Evolutionary conservation across 2,329 filamentous ascomycete genomes (phyloP), one percentile per base, ranked within the genome.

Genomic region (Aspergillus latus): DNA sequence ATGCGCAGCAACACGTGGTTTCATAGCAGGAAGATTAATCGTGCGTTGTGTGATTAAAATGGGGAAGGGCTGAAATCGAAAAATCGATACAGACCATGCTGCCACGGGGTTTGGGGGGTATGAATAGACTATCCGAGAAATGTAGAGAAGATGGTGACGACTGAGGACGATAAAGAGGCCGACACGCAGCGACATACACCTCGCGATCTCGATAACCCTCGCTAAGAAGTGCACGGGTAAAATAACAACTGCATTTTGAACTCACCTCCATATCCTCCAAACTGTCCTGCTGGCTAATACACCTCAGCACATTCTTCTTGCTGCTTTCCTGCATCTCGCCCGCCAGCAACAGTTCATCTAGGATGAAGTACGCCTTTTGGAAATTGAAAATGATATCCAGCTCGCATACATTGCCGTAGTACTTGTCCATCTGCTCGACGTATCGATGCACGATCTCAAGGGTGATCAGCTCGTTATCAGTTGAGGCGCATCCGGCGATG

Each of bases 361-460:
- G 85, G 66, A 99, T 99, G 77, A 97, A 99, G 77, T 99, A 99
- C 58, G 94, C 94, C 77, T 99, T 99, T 67, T 96, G 96, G 76
- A 99, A 99, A 74, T 96, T 97, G 84, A 99, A 99, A 75, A 99
- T 99, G 77, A 97, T 97, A 75, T 97, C 92, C 63, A 99, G 85
- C 80, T 99, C 94, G 86, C 94, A 99, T 58, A 99, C 94, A 75
- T 99, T 99, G 76, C 94, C 94, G 76, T 97, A 99, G 81, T 99
- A 99, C 76, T 99, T 99, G 83, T 99, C 94, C 94, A 99, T 99
- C 79, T 99, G 94, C 77, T 99, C 94, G 72, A 99, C 94, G 74
- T 99, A 99, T 77, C 94, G 91, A 76, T 99, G 94, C 69, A 99
- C 95, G 72, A 99, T 92, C 76, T 99, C 94, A 72, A 99, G 90